Base-by-base conservation (phyloP, 495 filamentous ascomycete genomes). In the Penicillium arizonense region DNA sequence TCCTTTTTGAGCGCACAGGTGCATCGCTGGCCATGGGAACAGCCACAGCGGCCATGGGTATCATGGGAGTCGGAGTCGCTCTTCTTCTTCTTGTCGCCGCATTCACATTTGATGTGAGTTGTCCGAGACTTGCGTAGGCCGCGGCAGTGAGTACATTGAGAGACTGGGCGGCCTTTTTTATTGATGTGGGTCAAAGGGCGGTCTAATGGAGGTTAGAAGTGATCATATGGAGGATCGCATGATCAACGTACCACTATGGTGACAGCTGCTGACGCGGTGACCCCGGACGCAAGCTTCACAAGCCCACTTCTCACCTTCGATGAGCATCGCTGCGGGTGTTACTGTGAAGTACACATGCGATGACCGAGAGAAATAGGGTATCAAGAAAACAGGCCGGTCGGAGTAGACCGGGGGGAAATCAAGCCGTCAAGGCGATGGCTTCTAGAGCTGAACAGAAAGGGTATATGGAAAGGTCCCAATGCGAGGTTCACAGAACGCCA, bases 61-160 rank as follows among this genome's bases (percentile, higher is more conserved):
- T 82, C 75, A 78, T 68, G 70, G 67, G 72, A 74, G 62, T 90
- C 84, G 58, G 79, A 75, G 73, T 88, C 90, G 69, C 78, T 68
- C 42, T 81, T 68, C 64, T 75, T 77, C 61, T 77, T 77, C 83
- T 93, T 96, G 71, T 94, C 91, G 69, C 91, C 92, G 75, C 94
- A 99, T 70, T 97, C 93, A 79, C 94, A 99, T 75, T 92, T 93
- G 61, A 92, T 84, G 75, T 99, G 94, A 53, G 91, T 88, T 56
- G 94, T 87, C 56, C 95, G 90, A 70, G 92, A 94, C 81, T 97
- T 97, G 82, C 94, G 91, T 77, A 96, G 88, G 58, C 87, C 83
- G 73, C 94, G 92, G 74, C 94, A 99, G 77, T 97, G 94, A 63
- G 89, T 81, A 72, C 94, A 99, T 87, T 99, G 94, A 71, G 93